Percentiles rank a stretch among this genome's conserved stretches.
phyloP scores from a whole-genome alignment of 345 rosid genomes.

The Murraya paniculata region DNA sequence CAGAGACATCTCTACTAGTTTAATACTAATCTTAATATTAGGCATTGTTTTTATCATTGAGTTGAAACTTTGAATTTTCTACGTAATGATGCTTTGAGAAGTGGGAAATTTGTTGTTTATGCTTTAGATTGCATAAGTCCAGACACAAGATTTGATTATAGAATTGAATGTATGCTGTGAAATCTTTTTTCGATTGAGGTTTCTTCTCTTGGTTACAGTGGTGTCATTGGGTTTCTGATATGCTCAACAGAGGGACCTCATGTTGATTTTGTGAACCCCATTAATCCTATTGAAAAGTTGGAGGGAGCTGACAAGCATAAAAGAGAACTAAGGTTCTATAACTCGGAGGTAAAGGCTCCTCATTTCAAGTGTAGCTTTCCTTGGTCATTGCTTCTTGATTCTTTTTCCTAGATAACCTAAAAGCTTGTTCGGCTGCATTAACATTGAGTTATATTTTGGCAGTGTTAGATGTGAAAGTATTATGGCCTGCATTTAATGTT shows the following conservation, averaged over 20 bases:
- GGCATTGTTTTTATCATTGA: neutral
- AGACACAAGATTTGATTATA: neutral
- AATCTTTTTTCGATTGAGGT: neutral
- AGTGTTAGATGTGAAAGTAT: neutral
- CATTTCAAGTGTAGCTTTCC: neutral
- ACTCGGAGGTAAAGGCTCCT: conserved; percentile 60
- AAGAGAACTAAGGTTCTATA: conserved; percentile 75
- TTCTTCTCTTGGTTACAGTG: conserved; percentile 44
- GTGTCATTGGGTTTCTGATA: conserved; percentile 80
- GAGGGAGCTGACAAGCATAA: conserved; percentile 62
- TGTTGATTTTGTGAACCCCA: conserved; percentile 80
- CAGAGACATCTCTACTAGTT: neutral
- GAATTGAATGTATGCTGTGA: neutral
- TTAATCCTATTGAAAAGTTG: conserved; percentile 85
- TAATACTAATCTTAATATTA: neutral
- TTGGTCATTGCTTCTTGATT: neutral
- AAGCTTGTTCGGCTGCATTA: neutral
- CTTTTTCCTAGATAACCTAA: neutral
- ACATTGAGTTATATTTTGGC: neutral
- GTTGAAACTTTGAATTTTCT: neutral
- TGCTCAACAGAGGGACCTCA: conserved; percentile 78
- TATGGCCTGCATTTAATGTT: neutral
- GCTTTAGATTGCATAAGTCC: neutral
- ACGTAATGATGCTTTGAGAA: neutral
- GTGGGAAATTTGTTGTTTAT: neutral